Percentiles rank a stretch among this genome's conserved stretches.
phyloP scores from a whole-genome alignment of 768 basidiomycete species.

The Mycena pura region DNA sequence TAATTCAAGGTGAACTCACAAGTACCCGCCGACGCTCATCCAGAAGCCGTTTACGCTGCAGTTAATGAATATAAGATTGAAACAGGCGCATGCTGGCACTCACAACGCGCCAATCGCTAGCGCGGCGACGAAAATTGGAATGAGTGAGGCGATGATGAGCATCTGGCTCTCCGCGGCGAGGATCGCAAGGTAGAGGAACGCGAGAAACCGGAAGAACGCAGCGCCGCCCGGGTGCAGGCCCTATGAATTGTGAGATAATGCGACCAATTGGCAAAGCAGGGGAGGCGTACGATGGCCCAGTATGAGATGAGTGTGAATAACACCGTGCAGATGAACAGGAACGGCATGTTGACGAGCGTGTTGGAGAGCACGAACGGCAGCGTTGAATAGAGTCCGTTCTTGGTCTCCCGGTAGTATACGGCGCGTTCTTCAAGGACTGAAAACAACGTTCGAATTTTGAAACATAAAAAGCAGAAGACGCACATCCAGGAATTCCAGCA shows the following conservation, averaged over 20 bases:
- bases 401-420: conserved; percentile 61
- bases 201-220: conserved; percentile 62
- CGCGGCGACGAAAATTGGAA: conserved; percentile 67
- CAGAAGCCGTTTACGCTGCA: conserved; percentile 57
- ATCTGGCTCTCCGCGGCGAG: conserved; percentile 60
- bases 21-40: conserved; percentile 63
- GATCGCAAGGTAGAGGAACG: conserved; percentile 60
- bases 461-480: conserved; percentile 7
- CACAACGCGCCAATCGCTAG: conserved; percentile 59
- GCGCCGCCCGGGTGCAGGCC: conserved; percentile 56
- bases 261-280: not conserved
- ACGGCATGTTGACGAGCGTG: conserved; percentile 59
- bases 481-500: conserved; percentile 63
- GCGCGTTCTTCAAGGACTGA: conserved; percentile 62
- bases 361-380: conserved; percentile 61
- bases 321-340: conserved; percentile 56
- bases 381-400: conserved; percentile 63
- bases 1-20: conserved; percentile 41
- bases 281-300: conserved; percentile 51
- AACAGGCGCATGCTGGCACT: conserved; percentile 7
- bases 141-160: conserved; percentile 52
- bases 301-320: conserved; percentile 58
- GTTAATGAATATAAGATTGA: not conserved
- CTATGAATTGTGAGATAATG: conserved; percentile 28
- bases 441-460: not conserved